Evolutionary conservation across 192 early-diverging fungal species (phyloP), one percentile per base, ranked within the genome.

Genomic region (Paraglomus brasilianum): DNA sequence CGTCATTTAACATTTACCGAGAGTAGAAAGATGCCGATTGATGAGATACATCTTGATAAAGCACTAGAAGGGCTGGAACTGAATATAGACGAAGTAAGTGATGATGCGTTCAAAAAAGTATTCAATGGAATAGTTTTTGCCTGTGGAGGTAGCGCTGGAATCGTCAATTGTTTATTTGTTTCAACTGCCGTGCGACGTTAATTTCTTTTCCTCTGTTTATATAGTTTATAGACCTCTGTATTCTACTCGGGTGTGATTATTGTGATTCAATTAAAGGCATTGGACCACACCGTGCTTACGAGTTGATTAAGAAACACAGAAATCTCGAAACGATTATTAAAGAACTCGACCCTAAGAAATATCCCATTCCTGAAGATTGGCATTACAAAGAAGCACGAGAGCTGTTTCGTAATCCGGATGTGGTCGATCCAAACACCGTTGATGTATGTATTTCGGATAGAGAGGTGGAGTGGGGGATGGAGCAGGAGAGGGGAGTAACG

Each of bases 171-270:
- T 21, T 17, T 46, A 22, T 15, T 4, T 58, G 4, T 22, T 51
- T 10, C 41, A 42, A 14, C 19, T 30, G n/a, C n/a, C n/a, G n/a
- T n/a, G n/a, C n/a, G 45, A 14, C 14, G 21, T 22, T 10, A 22
- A 52, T 51, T 13, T 56, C 55, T 15, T 51, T 13, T 6, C 3
- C 14, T 19, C 21, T 17, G 42, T 62, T 67, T 30, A 30, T 30
- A 9, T 82, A 96, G 87, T 96, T 99, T 64, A 93, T 97, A n/a
- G 97, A 99, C 71, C 74, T 99, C 53, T 97, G 95, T 77, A 97
- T 99, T 66, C 72, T 99, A 51, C 81, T 99, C 21, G 97, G 97
- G 58, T 99, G 97, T 79, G 97, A 99, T 75, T 99, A 99, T 78
- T 94, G 91, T 63, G 95, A 97, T 63, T 90, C 89, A 22, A 96